These are phyloP conservation scores for Pelagomonas calceolata DNA, from an alignment of 108 stramenopile species.

Conservation along the genomic window DNA sequence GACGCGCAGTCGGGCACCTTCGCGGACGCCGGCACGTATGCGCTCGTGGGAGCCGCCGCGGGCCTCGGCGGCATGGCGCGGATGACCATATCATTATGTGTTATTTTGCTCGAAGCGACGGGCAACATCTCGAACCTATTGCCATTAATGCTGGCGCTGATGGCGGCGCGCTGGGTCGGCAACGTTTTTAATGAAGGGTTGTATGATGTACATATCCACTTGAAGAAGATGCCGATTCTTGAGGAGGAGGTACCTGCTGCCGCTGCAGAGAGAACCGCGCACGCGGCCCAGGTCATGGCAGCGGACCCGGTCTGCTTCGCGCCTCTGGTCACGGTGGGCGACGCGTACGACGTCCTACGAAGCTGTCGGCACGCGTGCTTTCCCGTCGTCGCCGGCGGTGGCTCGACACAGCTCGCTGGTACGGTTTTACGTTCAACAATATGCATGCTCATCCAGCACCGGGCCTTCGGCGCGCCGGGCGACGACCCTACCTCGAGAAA, in stretches of 20 bases:
- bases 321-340: constrained; percentile 70
- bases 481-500: constrained; percentile 29
- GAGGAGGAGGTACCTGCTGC: constrained; percentile 34
- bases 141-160: constrained; percentile 94
- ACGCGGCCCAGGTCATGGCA: constrained; percentile 58
- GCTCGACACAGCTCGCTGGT: constrained; percentile 73
- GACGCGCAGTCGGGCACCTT: constrained; percentile 88
- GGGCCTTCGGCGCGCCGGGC: constrained; percentile 65
- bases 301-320: constrained; percentile 73
- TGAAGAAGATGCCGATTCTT: constrained; percentile 76
- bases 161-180: constrained; percentile 87
- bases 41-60: constrained; percentile 88
- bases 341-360: constrained; percentile 69
- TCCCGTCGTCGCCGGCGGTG: constrained; percentile 81
- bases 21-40: constrained; percentile 92
- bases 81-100: constrained; percentile 96
- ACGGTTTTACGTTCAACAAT: constrained; percentile 72
- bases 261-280: background rate
- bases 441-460: constrained; percentile 68
- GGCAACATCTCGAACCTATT: constrained; percentile 95
- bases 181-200: constrained; percentile 94
- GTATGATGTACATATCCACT: constrained; percentile 88
- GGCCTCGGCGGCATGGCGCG: constrained; percentile 94
- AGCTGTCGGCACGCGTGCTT: constrained; percentile 71
- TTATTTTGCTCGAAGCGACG: constrained; percentile 90